Base-by-base conservation (phyloP, 495 filamentous ascomycete species). In the Aspergillus egyptiacus region DNA sequence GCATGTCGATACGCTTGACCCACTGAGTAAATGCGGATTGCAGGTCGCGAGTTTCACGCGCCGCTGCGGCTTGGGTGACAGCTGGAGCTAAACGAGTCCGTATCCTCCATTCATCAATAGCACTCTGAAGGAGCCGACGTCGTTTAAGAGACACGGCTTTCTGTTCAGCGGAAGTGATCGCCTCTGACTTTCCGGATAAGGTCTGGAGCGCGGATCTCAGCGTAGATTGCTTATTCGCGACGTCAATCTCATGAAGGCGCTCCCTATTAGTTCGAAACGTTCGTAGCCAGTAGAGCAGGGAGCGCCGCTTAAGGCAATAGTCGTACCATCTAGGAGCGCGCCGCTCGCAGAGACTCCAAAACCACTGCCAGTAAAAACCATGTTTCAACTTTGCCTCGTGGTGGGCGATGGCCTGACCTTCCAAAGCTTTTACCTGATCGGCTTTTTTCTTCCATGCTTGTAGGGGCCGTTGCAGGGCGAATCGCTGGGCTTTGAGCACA, bases 401-500 rank as follows among this genome's bases (percentile, higher is more conserved):
- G n/a, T 60, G 43, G n/a, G 53, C 55, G 9, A 73, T 44, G 6
- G 81, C 80, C 32, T 65, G 55, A 1, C 48, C 50, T 40, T 74
- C 62, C 9, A 68, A 48, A 2, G 56, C 58, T 6, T 65, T 62
- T 11, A 72, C 46, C 46, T 55, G 46, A 11, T 62, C 50, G 11
- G 68, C 54, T 34, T 68, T 73, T 30, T 68, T 69, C 35, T 71
- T 73, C 83, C 82, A 86, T 11, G 67, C 48, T 25, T 63, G 58
- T 47, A 85, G 75, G 25, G 81, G 82, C 39, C 76, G 79, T 32
- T 70, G 71, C 6, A 82, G 50, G 9, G 74, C 69, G 46, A 84
- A 84, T 8, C 79, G 71, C 32, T 80, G 78, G 2, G 82, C 78
- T 61, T 87, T 89, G 24, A 80, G 57, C 47, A 83, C 72, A 55